phyloP scores from a whole-genome alignment of 169 alveolate genomes.

The Cardiosporidium cionae region DNA sequence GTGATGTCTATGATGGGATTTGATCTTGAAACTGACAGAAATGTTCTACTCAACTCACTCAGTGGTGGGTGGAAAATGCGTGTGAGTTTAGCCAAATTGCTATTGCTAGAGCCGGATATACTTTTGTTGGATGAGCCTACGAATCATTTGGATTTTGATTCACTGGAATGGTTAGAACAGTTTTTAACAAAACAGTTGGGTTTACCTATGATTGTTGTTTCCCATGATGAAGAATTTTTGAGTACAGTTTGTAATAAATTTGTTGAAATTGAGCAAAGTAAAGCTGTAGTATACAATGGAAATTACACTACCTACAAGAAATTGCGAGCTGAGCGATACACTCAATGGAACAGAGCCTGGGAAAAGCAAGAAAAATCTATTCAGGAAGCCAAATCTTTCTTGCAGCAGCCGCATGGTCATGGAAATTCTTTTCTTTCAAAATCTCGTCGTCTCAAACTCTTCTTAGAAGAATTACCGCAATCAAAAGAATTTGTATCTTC shows the following conservation, averaged over 20 bases:
- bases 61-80: conserved; percentile 33
- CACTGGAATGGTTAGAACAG: conserved; percentile 18
- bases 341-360: neutral
- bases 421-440: too few species aligned
- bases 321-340: conserved; percentile 14
- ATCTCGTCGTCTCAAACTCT: too few species aligned
- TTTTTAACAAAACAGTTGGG: conserved; percentile 16
- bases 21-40: neutral
- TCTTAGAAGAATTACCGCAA: too few species aligned
- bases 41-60: neutral
- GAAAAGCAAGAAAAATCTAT: conserved; percentile 8
- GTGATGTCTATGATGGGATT: neutral
- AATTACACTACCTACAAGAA: neutral
- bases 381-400: too few species aligned
- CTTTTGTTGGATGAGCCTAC: conserved; percentile 86
- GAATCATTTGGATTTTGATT: conserved; percentile 80
- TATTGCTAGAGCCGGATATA: conserved; percentile 69
- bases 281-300: neutral
- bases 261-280: conserved; percentile 4
- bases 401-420: conserved; percentile 1
- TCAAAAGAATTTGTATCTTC: too few species aligned
- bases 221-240: conserved; percentile 35
- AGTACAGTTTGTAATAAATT: conserved; percentile 20
- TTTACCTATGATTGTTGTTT: conserved; percentile 31
- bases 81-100: conserved; percentile 59